Percentiles rank a stretch among this genome's conserved stretches.
phyloP scores from a whole-genome alignment of 441 rosid species.

The Cnidoscolus chayamansa region DNA sequence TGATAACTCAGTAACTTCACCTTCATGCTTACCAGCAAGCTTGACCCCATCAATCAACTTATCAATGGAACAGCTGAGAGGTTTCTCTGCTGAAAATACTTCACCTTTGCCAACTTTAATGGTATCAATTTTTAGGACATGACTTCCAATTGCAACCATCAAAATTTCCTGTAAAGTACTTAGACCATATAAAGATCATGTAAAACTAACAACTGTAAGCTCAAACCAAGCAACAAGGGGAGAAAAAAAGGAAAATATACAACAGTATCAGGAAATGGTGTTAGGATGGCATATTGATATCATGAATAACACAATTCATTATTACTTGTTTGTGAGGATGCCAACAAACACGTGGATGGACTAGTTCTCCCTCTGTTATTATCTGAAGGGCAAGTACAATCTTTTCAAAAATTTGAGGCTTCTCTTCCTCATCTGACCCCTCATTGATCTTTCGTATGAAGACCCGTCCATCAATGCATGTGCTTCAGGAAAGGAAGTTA shows the following conservation, averaged over 20 bases:
- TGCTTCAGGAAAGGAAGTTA: constrained; percentile 44
- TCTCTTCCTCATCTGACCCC: constrained; percentile 79
- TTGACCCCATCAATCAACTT: constrained; percentile 47
- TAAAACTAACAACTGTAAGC: constrained; percentile 1
- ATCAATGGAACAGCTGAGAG: constrained; percentile 39
- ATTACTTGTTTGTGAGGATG: constrained; percentile 89
- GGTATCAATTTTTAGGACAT: constrained; percentile 33
- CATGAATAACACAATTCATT: not conserved
- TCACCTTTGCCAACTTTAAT: constrained; percentile 59
- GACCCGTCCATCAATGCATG: constrained; percentile 74
- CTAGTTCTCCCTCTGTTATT: constrained; percentile 48
- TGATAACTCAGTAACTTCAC: constrained; percentile 72
- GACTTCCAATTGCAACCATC: constrained; percentile 45
- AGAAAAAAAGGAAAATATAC: not conserved
- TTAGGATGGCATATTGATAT: constrained; percentile 3
- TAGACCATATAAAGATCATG: not conserved
- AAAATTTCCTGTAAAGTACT: constrained; percentile 59
- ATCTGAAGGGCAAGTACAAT: constrained; percentile 66
- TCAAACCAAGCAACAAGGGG: constrained; percentile 7
- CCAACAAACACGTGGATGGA: constrained; percentile 92
- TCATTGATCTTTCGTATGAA: constrained; percentile 73
- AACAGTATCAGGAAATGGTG: not conserved
- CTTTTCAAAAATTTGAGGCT: constrained; percentile 67
- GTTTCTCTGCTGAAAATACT: constrained; percentile 59
- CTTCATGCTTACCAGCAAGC: constrained; percentile 75